Conservation (phyloP, 2,329 filamentous ascomycete species). For the Pseudogymnoascus sp. region DNA sequence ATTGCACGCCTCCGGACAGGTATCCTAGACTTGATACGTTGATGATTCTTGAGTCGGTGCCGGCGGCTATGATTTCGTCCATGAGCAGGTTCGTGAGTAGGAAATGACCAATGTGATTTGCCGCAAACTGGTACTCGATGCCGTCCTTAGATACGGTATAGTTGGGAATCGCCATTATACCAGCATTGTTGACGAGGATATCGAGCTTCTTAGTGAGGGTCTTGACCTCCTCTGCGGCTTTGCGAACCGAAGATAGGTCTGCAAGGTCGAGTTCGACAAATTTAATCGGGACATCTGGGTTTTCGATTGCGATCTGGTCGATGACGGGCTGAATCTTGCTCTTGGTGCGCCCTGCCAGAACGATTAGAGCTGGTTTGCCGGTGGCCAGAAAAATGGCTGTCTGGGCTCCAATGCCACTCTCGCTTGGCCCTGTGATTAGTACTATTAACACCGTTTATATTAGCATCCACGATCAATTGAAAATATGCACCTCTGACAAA, state of each 20-base stretch:
- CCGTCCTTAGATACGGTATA: constrained; percentile 31
- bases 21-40: constrained; percentile 35
- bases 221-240: constrained; percentile 33
- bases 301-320: constrained; percentile 14
- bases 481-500: too few relatives aligned
- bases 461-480: too few relatives aligned
- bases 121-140: constrained; percentile 28
- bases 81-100: constrained; percentile 26
- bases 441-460: constrained; percentile 5
- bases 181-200: constrained; percentile 38
- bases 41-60: constrained; percentile 27
- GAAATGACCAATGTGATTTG: constrained; percentile 27
- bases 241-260: constrained; percentile 34
- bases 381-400: constrained; percentile 20
- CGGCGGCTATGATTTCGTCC: constrained; percentile 17
- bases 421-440: constrained; percentile 19
- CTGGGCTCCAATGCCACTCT: constrained; percentile 17
- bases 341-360: constrained; percentile 20
- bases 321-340: constrained; percentile 13
- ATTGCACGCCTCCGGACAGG: constrained; percentile 30
- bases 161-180: constrained; percentile 33
- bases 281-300: constrained; percentile 12
- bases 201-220: constrained; percentile 32
- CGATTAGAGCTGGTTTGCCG: constrained; percentile 15
- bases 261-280: constrained; percentile 30